Conservation (phyloP, 208 protist species). For the Trypanosoma melophagium region DNA sequence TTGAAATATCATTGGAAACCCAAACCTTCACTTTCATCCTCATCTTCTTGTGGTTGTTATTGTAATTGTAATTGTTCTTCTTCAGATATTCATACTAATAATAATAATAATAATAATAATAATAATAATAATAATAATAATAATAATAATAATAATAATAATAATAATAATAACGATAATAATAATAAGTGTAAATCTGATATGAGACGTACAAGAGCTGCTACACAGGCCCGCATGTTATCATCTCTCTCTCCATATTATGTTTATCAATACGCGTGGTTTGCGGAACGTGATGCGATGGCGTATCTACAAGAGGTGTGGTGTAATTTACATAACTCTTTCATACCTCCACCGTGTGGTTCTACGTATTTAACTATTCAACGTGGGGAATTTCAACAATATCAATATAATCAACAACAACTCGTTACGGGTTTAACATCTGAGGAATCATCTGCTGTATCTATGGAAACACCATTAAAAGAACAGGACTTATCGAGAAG, state of each 20-base stretch:
- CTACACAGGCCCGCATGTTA: conserved; percentile 3
- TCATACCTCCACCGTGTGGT: not conserved
- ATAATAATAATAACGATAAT: too few relatives aligned
- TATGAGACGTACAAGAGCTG: not conserved
- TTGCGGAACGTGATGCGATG: not conserved
- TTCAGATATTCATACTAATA: too few relatives aligned
- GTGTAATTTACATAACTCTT: conserved; percentile 7
- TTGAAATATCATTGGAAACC: conserved; percentile 1
- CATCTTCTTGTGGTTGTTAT: not conserved
- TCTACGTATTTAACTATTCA: conserved; percentile 21
- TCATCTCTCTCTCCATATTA: conserved; percentile 9
- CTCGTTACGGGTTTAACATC: not conserved
- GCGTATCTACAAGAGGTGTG: conserved; percentile 22
- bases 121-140: too few relatives aligned
- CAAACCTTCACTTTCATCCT: not conserved
- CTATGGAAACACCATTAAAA: not conserved
- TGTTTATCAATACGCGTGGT: conserved; percentile 24
- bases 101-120: too few relatives aligned
- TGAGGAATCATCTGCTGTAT: not conserved
- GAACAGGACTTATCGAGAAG: not conserved
- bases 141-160: too few relatives aligned
- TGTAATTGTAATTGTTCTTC: not conserved
- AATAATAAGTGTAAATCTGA: not conserved
- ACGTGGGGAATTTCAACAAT: conserved; percentile 15
- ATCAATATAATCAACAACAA: not conserved